Evolutionary conservation across 108 stramenopile genomes (phyloP).

Genomic region (Ochromonas danica): DNA sequence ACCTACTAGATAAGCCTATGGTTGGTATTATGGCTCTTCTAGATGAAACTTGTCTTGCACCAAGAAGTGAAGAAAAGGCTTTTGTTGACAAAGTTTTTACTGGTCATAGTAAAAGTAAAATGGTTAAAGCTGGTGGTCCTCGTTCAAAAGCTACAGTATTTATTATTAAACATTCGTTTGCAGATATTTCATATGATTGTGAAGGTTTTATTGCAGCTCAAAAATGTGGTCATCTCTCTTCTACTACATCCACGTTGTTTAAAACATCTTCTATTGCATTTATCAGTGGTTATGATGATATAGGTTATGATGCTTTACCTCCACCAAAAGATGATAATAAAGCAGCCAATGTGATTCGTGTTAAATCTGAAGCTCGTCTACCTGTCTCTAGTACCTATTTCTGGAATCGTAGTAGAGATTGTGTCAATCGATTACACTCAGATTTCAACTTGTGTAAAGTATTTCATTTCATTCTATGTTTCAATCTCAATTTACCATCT

Average conservation of each 20-base stretch:
- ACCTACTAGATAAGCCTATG: background rate
- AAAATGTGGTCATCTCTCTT: background rate
- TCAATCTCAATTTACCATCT: background rate
- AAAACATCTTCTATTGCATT: background rate
- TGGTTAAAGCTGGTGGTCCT: slow-evolving; percentile 2
- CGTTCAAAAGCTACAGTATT: slow-evolving; percentile 1
- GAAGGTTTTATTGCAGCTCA: slow-evolving; percentile 9
- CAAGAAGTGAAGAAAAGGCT: background rate
- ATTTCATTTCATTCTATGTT: background rate
- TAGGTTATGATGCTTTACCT: background rate
- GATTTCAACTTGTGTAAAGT: background rate
- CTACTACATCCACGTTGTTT: background rate
- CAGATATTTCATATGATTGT: slow-evolving; percentile 7
- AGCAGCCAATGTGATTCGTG: background rate
- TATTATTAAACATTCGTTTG: background rate
- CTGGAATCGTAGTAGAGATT: background rate
- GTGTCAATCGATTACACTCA: background rate
- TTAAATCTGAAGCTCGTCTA: background rate
- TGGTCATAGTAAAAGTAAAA: background rate
- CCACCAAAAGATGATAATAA: background rate
- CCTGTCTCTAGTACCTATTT: background rate
- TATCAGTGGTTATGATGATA: background rate
- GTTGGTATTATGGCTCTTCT: background rate
- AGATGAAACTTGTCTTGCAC: background rate
- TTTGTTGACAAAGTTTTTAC: background rate